Percentiles rank a stretch among this genome's conserved stretches.
These are phyloP conservation scores for Torulaspora microellipsoides DNA, from an alignment of 805 yeast species.

Conservation along the genomic window DNA sequence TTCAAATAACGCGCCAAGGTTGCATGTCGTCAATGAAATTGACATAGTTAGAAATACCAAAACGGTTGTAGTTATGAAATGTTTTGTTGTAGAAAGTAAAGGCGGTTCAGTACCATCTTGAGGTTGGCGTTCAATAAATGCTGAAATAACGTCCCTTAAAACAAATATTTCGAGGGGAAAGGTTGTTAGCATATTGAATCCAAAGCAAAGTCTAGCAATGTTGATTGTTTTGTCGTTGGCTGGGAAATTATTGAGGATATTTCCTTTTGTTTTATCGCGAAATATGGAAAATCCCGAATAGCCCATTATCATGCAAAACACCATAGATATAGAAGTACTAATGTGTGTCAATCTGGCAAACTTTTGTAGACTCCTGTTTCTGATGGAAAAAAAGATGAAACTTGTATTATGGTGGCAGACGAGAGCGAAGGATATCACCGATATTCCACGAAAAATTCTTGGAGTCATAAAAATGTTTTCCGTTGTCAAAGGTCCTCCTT, in stretches of 20 bases:
- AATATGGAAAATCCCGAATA: constrained; percentile 72
- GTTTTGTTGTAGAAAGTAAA: constrained; percentile 46
- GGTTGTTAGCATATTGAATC: constrained; percentile 88
- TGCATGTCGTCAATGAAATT: constrained; percentile 75
- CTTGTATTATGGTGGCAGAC: constrained; percentile 95
- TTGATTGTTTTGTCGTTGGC: constrained; percentile 69
- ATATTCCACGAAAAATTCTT: constrained; percentile 79
- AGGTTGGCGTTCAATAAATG: constrained; percentile 25
- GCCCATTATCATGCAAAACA: constrained; percentile 75
- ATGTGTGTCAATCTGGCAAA: constrained; percentile 77
- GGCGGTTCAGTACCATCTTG: constrained; percentile 32
- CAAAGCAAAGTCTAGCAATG: constrained; percentile 85
- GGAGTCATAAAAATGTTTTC: constrained; percentile 51
- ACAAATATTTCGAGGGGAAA: constrained; percentile 89
- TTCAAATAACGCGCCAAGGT: constrained; percentile 83
- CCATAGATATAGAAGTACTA: constrained; percentile 75
- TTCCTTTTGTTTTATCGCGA: constrained; percentile 77
- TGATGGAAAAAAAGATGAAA: constrained; percentile 80
- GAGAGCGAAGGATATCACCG: constrained; percentile 92
- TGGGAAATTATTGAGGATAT: constrained; percentile 82
- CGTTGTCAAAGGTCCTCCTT: constrained; percentile 42
- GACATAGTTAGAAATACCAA: constrained; percentile 67
- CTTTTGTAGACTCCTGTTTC: constrained; percentile 67
- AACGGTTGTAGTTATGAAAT: constrained; percentile 58
- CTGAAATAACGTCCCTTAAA: constrained; percentile 79